Percentiles rank a stretch among this genome's conserved stretches.
These are phyloP conservation scores for Dioszegia aurantiaca DNA, from an alignment of 768 basidiomycete genomes.

Conservation along the genomic window DNA sequence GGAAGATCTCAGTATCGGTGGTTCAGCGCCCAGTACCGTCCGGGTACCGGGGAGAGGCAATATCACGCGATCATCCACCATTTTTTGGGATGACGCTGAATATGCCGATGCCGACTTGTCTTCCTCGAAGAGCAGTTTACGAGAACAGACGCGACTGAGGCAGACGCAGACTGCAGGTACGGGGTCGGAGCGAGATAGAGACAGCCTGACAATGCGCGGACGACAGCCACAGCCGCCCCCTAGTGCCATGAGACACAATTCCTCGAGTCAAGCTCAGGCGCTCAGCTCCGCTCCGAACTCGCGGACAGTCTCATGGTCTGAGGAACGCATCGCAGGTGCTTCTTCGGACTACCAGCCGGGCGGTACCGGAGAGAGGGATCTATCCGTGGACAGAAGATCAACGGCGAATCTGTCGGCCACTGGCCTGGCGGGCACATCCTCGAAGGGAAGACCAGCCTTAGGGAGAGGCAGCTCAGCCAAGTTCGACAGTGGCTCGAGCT, in stretches of 20 bases:
- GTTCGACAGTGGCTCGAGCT: conserved; percentile 13
- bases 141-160: conserved; percentile 1
- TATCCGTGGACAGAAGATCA: not conserved
- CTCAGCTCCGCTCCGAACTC: conserved; percentile 1
- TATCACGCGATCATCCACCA: conserved; percentile 43
- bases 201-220: not conserved
- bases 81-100: conserved; percentile 51
- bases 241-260: conserved; percentile 14
- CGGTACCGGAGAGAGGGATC: not conserved
- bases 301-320: conserved; percentile 6
- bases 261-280: not conserved
- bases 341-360: not conserved
- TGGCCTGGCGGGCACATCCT: not conserved
- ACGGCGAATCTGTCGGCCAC: not conserved
- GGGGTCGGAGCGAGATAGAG: not conserved
- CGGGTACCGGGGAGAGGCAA: not conserved
- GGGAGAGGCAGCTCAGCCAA: conserved; percentile 22
- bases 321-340: not conserved
- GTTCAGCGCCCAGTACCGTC: conserved; percentile 11
- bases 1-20: not conserved
- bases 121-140: not conserved
- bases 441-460: not conserved
- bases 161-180: not conserved
- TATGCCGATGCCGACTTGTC: conserved; percentile 26
- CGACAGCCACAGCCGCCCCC: conserved; percentile 4